Base-by-base conservation (phyloP, 768 basidiomycete species). In the Psilocybe cyanescens region DNA sequence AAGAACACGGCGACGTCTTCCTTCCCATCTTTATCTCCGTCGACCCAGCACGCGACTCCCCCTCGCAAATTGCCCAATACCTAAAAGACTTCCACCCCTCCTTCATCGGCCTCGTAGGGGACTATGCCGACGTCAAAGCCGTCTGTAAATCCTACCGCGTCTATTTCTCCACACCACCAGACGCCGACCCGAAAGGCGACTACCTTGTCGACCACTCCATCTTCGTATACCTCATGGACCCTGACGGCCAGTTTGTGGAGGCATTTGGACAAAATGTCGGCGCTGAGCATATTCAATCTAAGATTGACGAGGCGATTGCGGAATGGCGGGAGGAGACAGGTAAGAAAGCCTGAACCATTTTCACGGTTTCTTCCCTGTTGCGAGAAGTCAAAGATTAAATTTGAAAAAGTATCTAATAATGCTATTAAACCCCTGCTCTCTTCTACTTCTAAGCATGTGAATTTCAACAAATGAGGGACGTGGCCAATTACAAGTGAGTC, bases 161-260 rank as follows among this genome's bases (percentile, higher is more conserved):
- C 45, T 99, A 99, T 76, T 99, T 99, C 81, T 97, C 95, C 5
- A 98, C 97, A 4, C 93, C 93, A 1, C 94, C 94, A 8, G 78
- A 92, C 68, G 91, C 95, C 2, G 89, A 94, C 68, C 86, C 90
- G 14, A 86, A 83, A 8, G 96, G 95, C 53, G 97, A 99, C 78
- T 99, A 99, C 73, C 86, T 99, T 47, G 97, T 99, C 35, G 97
- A 99, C 76, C 91, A 92, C 74, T 95, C 92, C 45, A 97, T 97
- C 73, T 98, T 95, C 76, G 92, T 99, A 67, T 99, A 99, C 76
- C 84, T 99, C 37, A 97, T 99, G 95, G 95, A 98, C 70, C 97
- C 97, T 1, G 75, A 87, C 4, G 97, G 97, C 1, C 83, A 90
- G 70, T 99, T 99, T 67, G 93, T 98, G 0, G 95, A 99, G 63